These are phyloP conservation scores for Saraca asoca DNA, from an alignment of 331 rosid species.

Conservation along the genomic window DNA sequence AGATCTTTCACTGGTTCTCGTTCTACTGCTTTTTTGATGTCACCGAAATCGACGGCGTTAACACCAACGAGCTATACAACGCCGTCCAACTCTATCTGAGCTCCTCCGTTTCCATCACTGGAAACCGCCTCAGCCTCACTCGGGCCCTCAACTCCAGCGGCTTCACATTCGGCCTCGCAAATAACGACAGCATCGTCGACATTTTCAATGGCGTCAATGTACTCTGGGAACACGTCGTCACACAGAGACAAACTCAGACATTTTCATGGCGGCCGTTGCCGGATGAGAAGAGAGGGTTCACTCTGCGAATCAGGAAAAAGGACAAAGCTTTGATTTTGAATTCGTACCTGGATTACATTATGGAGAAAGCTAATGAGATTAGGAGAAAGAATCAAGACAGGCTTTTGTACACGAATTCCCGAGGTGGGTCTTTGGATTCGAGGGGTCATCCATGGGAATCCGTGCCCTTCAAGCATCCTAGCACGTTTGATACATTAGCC, in stretches of 20 bases:
- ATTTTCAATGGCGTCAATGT: slow-evolving; percentile 66
- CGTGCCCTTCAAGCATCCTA: slow-evolving; percentile 66
- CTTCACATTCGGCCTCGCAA: slow-evolving; percentile 84
- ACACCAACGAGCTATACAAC: slow-evolving; percentile 98
- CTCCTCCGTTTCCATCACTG: slow-evolving; percentile 70
- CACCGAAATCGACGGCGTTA: slow-evolving; percentile 94
- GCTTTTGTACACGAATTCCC: slow-evolving; percentile 74
- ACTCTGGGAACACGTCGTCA: slow-evolving; percentile 88
- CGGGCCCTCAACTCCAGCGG: slow-evolving; percentile 86
- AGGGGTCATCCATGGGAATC: slow-evolving; percentile 98
- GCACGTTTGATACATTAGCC: slow-evolving; percentile 40
- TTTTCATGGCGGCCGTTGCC: slow-evolving; percentile 92
- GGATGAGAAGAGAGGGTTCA: slow-evolving; percentile 89
- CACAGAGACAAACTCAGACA: slow-evolving; percentile 72
- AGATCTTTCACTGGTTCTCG: slow-evolving; percentile 74
- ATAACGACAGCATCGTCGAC: slow-evolving; percentile 85
- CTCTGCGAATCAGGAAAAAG: slow-evolving; percentile 68
- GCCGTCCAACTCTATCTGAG: slow-evolving; percentile 91
- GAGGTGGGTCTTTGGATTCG: slow-evolving; percentile 86
- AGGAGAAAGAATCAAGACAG: slow-evolving; percentile 81
- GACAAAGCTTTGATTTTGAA: slow-evolving; percentile 59
- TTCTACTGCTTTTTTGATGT: slow-evolving; percentile 83
- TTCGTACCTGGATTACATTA: slow-evolving; percentile 71
- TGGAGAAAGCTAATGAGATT: slow-evolving; percentile 84
- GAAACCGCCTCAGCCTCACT: slow-evolving; percentile 73